phyloP scores from a whole-genome alignment of 1,284 basidiomycete species.

The Singerocomus inundabilis region DNA sequence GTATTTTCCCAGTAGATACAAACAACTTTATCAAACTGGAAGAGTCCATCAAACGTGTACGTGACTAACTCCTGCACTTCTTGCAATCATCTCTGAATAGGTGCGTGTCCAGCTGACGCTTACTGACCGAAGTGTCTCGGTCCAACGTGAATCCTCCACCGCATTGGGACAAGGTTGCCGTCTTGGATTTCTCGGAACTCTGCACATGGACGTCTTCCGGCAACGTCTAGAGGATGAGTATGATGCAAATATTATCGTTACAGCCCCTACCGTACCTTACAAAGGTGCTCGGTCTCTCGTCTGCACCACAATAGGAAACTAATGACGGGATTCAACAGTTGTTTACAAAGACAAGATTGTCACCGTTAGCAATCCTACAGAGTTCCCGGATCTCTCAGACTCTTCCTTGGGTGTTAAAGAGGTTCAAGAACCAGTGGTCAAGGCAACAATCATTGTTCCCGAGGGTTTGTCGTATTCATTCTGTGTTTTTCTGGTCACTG shows the following conservation, averaged over 20 bases:
- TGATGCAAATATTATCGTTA: conserved; percentile 85
- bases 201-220: conserved; percentile 97
- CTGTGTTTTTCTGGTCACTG: conserved; percentile 1
- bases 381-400: conserved; percentile 84
- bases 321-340: conserved; percentile 45
- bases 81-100: conserved; percentile 11
- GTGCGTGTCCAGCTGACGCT: conserved; percentile 61
- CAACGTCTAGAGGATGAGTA: conserved; percentile 98
- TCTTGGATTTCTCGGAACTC: conserved; percentile 91
- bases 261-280: conserved; percentile 92
- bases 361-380: conserved; percentile 85
- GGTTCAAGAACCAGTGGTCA: conserved; percentile 87
- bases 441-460: conserved; percentile 90
- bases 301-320: neutral
- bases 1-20: conserved; percentile 91
- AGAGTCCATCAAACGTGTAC: conserved; percentile 89
- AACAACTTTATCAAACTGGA: conserved; percentile 93
- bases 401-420: conserved; percentile 62
- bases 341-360: conserved; percentile 69
- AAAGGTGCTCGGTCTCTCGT: conserved; percentile 53
- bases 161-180: conserved; percentile 96
- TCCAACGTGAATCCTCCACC: conserved; percentile 90
- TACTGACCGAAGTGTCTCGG: conserved; percentile 87
- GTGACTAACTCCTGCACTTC: conserved; percentile 22
- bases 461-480: conserved; percentile 54